phyloP scores from a whole-genome alignment of 1,284 basidiomycete species.

The Malassezia slooffiae region DNA sequence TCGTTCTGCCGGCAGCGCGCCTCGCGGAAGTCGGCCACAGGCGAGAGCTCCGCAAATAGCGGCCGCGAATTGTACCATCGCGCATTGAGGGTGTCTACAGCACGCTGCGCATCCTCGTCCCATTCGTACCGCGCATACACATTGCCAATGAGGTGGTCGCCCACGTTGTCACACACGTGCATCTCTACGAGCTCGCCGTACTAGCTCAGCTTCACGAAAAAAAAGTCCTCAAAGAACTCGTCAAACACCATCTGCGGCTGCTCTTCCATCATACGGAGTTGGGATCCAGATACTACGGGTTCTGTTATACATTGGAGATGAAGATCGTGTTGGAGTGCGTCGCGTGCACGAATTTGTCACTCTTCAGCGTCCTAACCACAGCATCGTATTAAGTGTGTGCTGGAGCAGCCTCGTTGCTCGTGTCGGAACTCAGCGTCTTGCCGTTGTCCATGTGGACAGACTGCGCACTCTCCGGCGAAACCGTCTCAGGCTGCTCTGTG shows the following conservation, averaged over 20 bases:
- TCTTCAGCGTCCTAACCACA: too few relatives aligned
- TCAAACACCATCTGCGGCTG: slow-evolving; percentile 93
- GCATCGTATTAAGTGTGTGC: too few relatives aligned
- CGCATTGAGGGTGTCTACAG: slow-evolving; percentile 84
- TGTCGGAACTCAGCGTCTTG: too few relatives aligned
- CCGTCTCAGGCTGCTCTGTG: too few relatives aligned
- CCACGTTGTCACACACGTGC: slow-evolving; percentile 95
- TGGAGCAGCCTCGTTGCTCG: too few relatives aligned
- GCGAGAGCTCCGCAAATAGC: slow-evolving; percentile 93
- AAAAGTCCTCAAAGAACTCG: slow-evolving; percentile 86
- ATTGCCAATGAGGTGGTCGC: slow-evolving; percentile 95
- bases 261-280: slow-evolving; percentile 61
- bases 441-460: too few relatives aligned
- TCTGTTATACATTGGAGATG: slow-evolving; percentile 97
- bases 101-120: slow-evolving; percentile 91
- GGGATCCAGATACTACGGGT: slow-evolving; percentile 75
- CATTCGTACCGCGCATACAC: slow-evolving; percentile 97
- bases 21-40: slow-evolving; percentile 97
- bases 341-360: slow-evolving; percentile 87
- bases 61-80: slow-evolving; percentile 96
- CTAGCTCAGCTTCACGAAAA: slow-evolving; percentile 65
- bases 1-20: slow-evolving; percentile 81
- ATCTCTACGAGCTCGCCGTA: slow-evolving; percentile 91
- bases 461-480: too few relatives aligned
- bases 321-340: slow-evolving; percentile 95